Conservation (phyloP, 768 basidiomycete species). For the Phylloporus scabripes region DNA sequence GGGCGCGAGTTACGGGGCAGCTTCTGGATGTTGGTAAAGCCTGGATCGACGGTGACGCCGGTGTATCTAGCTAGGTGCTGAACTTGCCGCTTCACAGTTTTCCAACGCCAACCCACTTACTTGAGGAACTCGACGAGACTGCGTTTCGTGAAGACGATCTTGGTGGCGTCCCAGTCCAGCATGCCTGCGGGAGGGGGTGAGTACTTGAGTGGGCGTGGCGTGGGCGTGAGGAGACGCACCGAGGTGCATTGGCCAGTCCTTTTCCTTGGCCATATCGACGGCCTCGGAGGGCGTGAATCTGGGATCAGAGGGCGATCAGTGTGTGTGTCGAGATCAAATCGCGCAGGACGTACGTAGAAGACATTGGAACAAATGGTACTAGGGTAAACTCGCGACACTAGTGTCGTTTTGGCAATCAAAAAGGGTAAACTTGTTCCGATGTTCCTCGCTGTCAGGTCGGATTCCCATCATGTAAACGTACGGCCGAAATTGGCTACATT, state of each 20-base stretch:
- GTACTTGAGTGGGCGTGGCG: background rate
- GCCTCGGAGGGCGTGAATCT: constrained; percentile 56
- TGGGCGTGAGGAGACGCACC: constrained; percentile 37
- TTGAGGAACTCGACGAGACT: constrained; percentile 72
- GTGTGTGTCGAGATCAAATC: background rate
- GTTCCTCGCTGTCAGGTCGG: background rate
- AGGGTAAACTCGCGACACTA: background rate
- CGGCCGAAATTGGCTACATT: too few species aligned
- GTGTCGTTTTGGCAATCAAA: background rate
- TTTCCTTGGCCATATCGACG: constrained; percentile 62
- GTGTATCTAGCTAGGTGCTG: constrained; percentile 48
- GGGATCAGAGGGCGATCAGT: constrained; percentile 2
- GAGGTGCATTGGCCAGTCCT: constrained; percentile 64
- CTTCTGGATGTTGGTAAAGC: constrained; percentile 68
- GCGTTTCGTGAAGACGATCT: constrained; percentile 76
- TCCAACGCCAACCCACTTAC: constrained; percentile 34
- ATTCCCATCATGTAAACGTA: background rate
- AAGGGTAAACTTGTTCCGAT: background rate
- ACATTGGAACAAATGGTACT: constrained; percentile 9
- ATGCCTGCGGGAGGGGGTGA: constrained; percentile 41
- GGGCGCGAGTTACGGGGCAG: constrained; percentile 52
- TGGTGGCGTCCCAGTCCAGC: constrained; percentile 76
- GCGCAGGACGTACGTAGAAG: constrained; percentile 20
- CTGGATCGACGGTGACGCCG: constrained; percentile 71
- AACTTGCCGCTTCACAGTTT: constrained; percentile 16